Base-by-base conservation (phyloP, 1,139 yeast genomes). In the Kurtzmaniella quercitrusa region DNA sequence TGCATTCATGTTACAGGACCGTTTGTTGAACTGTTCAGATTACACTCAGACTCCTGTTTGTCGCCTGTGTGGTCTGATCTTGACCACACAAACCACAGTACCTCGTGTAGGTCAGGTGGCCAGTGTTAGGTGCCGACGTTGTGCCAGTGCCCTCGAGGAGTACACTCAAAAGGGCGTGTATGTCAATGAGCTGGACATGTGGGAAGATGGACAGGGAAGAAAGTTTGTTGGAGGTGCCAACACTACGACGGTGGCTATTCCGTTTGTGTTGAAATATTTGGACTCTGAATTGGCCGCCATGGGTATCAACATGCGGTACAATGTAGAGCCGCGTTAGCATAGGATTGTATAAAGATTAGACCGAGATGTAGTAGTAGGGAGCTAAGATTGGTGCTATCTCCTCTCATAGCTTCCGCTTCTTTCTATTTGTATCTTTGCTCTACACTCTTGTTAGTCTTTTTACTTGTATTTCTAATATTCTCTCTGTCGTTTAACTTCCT, bases 131-230 rank as follows among this genome's bases (percentile, higher is more conserved):
- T 93, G 99, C 68, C 86, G 98, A 63, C 81, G 93, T 58, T 93
- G 99, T 71, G 88, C 98, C 8, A 69, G 73, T 45, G 81, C 78
- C 55, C 73, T 85, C 54, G 75, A 74, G 36, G 59, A 66, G 19
- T 66, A 66, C 52, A 60, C 59, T 36, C 63, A 66, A 50, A 56
- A 58, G 48, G 60, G 62, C 25, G 69, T 75, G 31, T 77, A 71
- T 52, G 79, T 81, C 45, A 81, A 81, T 52, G 91, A 85, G 51
- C 72, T 86, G n/a, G 88, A 84, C 45, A 79, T 86, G 41, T 93
- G 99, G 99, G 97, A 91, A 70, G 98, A 93, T 63, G 98, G 98
- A 15, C 90, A 84, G 57, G 98, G 98, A 42, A 85, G 80, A 62
- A 82, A 84, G 62, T 93, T 85, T 63, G 83, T 82, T 46, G 98